Conservation (phyloP, 108 stramenopile genomes). For the Epipyxis sp. region DNA sequence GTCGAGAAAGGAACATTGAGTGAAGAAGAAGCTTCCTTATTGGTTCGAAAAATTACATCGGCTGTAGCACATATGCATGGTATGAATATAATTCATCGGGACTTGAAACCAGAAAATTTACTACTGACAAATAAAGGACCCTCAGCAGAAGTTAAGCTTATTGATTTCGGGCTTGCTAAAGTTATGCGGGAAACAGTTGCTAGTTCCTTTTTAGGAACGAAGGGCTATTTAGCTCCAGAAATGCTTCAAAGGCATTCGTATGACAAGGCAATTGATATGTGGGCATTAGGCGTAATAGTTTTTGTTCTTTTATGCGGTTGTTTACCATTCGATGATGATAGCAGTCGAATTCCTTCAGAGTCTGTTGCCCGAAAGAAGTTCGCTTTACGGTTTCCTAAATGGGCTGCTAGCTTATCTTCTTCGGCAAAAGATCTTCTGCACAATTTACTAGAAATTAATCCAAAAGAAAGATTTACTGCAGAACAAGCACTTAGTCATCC, state of each 20-base stretch:
- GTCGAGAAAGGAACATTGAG: conserved; percentile 67
- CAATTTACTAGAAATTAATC: conserved; percentile 80
- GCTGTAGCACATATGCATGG: conserved; percentile 94
- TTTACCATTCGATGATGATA: conserved; percentile 96
- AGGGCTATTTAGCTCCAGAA: conserved; percentile 92
- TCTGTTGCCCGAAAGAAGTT: conserved; percentile 69
- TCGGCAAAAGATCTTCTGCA: conserved; percentile 85
- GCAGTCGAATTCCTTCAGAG: conserved; percentile 65
- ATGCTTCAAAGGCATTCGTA: conserved; percentile 90
- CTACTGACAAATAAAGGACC: conserved; percentile 59
- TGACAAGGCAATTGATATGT: conserved; percentile 46
- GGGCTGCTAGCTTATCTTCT: conserved; percentile 72
- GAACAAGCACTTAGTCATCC: conserved; percentile 88
- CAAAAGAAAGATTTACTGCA: conserved; percentile 76
- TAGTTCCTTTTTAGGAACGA: conserved; percentile 80
- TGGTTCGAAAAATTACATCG: conserved; percentile 78
- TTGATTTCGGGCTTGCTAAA: conserved; percentile 94
- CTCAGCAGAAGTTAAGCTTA: conserved; percentile 83
- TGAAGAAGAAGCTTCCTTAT: conserved; percentile 80
- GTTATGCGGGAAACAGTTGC: conserved; percentile 67
- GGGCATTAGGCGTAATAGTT: conserved; percentile 53
- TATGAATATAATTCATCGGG: conserved; percentile 87
- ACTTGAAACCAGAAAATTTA: conserved; percentile 93
- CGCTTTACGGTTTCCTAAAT: conserved; percentile 81
- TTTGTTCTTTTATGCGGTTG: conserved; percentile 75